Conservation (phyloP, 2,329 filamentous ascomycete species). For the Hymenoscyphus infarciens region DNA sequence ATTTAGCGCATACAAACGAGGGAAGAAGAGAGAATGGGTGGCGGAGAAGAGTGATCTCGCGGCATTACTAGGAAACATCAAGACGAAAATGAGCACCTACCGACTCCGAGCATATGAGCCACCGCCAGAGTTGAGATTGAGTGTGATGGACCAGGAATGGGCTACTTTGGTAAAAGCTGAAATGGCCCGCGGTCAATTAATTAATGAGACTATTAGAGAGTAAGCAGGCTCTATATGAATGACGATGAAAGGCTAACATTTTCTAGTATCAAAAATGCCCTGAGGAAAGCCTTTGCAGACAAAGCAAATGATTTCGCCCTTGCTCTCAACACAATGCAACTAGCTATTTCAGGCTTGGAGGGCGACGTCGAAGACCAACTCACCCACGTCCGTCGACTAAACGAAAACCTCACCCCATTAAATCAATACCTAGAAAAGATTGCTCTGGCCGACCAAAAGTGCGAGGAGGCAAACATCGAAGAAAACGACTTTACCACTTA, state of each 20-base stretch:
- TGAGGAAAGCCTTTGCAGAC: slow-evolving; percentile 90
- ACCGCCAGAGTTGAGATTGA: slow-evolving; percentile 75
- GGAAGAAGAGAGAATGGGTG: slow-evolving; percentile 90
- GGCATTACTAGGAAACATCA: slow-evolving; percentile 93
- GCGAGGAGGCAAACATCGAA: slow-evolving; percentile 94
- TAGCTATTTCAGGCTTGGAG: slow-evolving; percentile 94
- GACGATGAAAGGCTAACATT: slow-evolving; percentile 32
- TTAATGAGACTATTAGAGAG: slow-evolving; percentile 98
- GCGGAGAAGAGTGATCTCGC: slow-evolving; percentile 96
- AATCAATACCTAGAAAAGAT: slow-evolving; percentile 89
- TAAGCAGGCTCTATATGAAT: slow-evolving; percentile 41
- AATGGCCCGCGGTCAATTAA: slow-evolving; percentile 83
- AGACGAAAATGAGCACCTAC: slow-evolving; percentile 96
- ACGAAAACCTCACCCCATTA: slow-evolving; percentile 81
- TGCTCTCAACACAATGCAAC: slow-evolving; percentile 88
- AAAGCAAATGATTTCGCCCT: slow-evolving; percentile 98
- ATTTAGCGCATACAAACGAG: slow-evolving; percentile 87
- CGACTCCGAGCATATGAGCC: slow-evolving; percentile 87
- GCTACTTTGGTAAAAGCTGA: slow-evolving; percentile 74
- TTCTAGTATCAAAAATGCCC: slow-evolving; percentile 82
- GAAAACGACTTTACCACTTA: slow-evolving; percentile 99
- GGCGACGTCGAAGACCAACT: slow-evolving; percentile 95
- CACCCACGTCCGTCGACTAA: slow-evolving; percentile 78
- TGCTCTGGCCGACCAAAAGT: slow-evolving; percentile 79
- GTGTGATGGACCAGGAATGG: slow-evolving; percentile 83